These are phyloP conservation scores for Diaporthe ilicicola DNA, from an alignment of 2,329 filamentous ascomycete genomes.

Conservation along the genomic window DNA sequence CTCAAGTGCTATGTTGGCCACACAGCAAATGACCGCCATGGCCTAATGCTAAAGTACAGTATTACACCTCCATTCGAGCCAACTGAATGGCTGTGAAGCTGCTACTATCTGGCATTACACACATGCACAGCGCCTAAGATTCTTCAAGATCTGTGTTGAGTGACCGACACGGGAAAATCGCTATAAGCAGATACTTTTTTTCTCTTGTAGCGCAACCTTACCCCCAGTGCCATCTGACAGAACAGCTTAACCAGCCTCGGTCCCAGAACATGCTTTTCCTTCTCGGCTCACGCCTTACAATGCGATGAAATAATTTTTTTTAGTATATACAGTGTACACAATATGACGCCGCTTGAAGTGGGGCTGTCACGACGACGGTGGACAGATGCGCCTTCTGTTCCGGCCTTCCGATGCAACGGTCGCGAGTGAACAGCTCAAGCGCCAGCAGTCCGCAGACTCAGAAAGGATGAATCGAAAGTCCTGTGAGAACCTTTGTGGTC, in stretches of 20 bases:
- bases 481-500: conserved; percentile 8
- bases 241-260: not conserved
- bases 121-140: not conserved
- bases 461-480: not conserved
- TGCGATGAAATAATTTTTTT: not conserved
- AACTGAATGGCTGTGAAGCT: not conserved
- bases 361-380: not conserved
- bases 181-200: conserved; percentile 3
- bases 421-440: not conserved
- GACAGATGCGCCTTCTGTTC: not conserved
- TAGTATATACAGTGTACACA: conserved; percentile 7
- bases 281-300: conserved; percentile 19
- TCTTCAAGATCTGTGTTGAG: not conserved
- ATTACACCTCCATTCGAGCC: not conserved
- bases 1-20: not conserved
- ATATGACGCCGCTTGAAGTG: not conserved
- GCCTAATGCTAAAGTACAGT: not conserved
- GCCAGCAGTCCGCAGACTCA: not conserved
- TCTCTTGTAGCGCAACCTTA: not conserved
- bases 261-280: not conserved
- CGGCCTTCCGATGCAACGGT: not conserved
- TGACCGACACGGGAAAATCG: not conserved
- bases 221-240: not conserved
- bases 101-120: not conserved
- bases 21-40: not conserved